phyloP scores from a whole-genome alignment of 2,329 filamentous ascomycete species.

The Ceratocystis destructans region DNA sequence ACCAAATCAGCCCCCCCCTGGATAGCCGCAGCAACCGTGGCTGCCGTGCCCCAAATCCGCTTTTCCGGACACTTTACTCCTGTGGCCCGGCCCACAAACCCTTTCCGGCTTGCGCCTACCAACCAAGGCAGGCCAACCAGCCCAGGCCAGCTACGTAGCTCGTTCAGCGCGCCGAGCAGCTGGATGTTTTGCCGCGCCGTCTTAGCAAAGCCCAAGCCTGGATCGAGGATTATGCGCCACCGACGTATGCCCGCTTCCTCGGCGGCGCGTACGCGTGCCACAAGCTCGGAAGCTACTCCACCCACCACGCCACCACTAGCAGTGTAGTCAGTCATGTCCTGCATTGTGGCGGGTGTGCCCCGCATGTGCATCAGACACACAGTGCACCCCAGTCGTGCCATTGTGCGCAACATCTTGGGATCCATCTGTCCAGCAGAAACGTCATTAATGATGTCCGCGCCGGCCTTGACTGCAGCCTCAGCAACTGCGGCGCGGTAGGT shows the following conservation, averaged over 20 bases:
- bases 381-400: constrained; percentile 63
- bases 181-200: constrained; percentile 66
- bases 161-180: constrained; percentile 53
- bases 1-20: constrained; percentile 83
- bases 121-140: constrained; percentile 70
- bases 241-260: constrained; percentile 68
- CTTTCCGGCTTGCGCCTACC: constrained; percentile 76
- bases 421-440: constrained; percentile 75
- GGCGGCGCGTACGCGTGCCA: constrained; percentile 56
- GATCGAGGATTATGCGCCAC: constrained; percentile 92
- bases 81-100: constrained; percentile 73
- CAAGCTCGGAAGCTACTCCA: constrained; percentile 54
- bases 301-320: constrained; percentile 50
- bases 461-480: constrained; percentile 56
- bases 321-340: constrained; percentile 51
- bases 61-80: constrained; percentile 57
- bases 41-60: constrained; percentile 73
- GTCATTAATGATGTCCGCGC: constrained; percentile 90
- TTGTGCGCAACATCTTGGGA: constrained; percentile 63
- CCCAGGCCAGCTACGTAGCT: constrained; percentile 50
- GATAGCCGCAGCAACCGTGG: constrained; percentile 72
- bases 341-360: constrained; percentile 75
- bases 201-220: constrained; percentile 91
- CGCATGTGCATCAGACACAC: constrained; percentile 89
- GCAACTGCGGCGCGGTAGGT: constrained; percentile 84